These are phyloP conservation scores for Picochlorum sp. DNA, from an alignment of 139 green algal genomes.

Conservation along the genomic window DNA sequence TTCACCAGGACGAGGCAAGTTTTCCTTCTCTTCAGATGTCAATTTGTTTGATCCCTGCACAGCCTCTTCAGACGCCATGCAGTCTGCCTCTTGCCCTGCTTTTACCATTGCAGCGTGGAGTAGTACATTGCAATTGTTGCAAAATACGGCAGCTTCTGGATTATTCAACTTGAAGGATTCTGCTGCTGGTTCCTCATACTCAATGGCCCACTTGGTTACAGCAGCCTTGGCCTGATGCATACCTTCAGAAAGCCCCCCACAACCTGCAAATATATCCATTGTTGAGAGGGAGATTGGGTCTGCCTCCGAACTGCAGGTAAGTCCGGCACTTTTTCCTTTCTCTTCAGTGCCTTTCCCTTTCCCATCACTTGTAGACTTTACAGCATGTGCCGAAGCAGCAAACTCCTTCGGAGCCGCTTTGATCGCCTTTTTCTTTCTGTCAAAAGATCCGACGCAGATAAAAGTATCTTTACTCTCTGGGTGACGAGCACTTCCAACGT, in stretches of 20 bases:
- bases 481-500: slow-evolving; percentile 26
- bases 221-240: slow-evolving; percentile 79
- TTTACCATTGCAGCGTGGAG: slow-evolving; percentile 76
- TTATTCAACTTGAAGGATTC: slow-evolving; percentile 88
- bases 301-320: not conserved
- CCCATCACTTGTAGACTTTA: slow-evolving; percentile 9
- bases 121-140: slow-evolving; percentile 91
- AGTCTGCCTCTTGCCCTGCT: slow-evolving; percentile 52
- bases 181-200: slow-evolving; percentile 85
- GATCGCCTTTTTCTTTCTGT: slow-evolving; percentile 31
- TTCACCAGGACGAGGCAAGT: slow-evolving; percentile 69
- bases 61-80: slow-evolving; percentile 33
- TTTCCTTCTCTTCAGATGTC: slow-evolving; percentile 19
- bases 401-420: slow-evolving; percentile 17
- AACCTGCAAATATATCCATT: slow-evolving; percentile 97
- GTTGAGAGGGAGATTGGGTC: slow-evolving; percentile 49
- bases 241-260: slow-evolving; percentile 86
- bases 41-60: slow-evolving; percentile 25
- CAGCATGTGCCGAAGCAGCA: not conserved
- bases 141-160: slow-evolving; percentile 54
- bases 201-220: slow-evolving; percentile 82
- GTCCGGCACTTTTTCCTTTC: not conserved
- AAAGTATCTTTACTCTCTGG: slow-evolving; percentile 23
- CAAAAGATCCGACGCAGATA: slow-evolving; percentile 38
- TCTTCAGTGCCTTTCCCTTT: slow-evolving; percentile 17